Percentiles rank a stretch among this genome's conserved stretches.
These are phyloP conservation scores for Podila epigama DNA, from an alignment of 192 early-diverging fungal genomes.

Conservation along the genomic window DNA sequence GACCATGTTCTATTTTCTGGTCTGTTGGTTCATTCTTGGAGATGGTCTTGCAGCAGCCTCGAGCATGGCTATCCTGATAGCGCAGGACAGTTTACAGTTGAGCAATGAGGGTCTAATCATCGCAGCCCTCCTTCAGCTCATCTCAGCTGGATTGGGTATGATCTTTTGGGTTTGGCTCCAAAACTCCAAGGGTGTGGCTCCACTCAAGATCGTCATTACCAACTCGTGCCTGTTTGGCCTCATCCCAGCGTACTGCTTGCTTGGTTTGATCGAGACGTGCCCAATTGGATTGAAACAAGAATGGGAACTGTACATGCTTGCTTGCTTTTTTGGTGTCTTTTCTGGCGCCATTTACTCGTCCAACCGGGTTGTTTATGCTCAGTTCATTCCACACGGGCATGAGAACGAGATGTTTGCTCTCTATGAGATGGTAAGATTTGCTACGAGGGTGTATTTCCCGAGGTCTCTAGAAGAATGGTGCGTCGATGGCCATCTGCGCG, in stretches of 20 bases:
- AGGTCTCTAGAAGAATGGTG: no score
- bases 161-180: constrained; percentile 65
- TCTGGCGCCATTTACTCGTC: constrained; percentile 57
- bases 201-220: constrained; percentile 62
- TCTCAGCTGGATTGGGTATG: constrained; percentile 60
- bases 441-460: no score
- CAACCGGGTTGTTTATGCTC: constrained; percentile 61
- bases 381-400: constrained; percentile 65
- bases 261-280: constrained; percentile 59
- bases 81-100: constrained; percentile 57
- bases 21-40: constrained; percentile 73
- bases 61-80: constrained; percentile 65
- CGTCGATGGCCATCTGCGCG: no score
- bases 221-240: constrained; percentile 57
- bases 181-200: constrained; percentile 50
- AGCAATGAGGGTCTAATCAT: constrained; percentile 53
- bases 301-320: constrained; percentile 63
- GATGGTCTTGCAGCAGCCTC: constrained; percentile 67
- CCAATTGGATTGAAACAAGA: constrained; percentile 51
- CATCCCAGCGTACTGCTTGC: constrained; percentile 65
- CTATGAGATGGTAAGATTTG: constrained; percentile 56
- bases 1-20: constrained; percentile 66
- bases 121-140: constrained; percentile 61
- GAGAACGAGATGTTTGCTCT: constrained; percentile 73
- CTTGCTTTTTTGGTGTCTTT: constrained; percentile 60